Evolutionary conservation across 331 rosid genomes (phyloP), one percentile per base, ranked within the genome.

Genomic region (Cydonia oblonga): DNA sequence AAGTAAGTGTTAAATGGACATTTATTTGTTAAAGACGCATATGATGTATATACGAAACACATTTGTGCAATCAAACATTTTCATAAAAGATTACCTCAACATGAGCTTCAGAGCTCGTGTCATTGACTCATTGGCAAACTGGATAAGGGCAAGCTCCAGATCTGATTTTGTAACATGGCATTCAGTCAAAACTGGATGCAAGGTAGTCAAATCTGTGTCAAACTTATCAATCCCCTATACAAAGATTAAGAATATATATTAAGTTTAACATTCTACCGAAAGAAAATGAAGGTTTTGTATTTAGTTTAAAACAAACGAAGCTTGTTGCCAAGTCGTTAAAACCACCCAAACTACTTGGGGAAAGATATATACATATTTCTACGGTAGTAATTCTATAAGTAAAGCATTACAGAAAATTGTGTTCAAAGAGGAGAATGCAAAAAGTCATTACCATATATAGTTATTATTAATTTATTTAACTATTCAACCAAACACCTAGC

Each of bases 51-150:
- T 59, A 25, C 1, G 2, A 11, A 42, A 29, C 42, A 49, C 6
- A 69, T 32, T 61, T n/a, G 52, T 26, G 44, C 15, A 7, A 72
- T 28, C 19, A 28, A 46, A 58, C 26, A 4, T 1, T 49, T 52
- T 52, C 49, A 63, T 10, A 62, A 64, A 59, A 51, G 46, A 40
- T 80, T 85, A 93, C 97, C 93, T 89, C 89, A 54, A 93, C 79
- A 85, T 93, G 97, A 81, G 95, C 96, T 85, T 93, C 92, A 33
- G 97, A 93, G 82, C 97, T 93, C 74, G 90, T 90, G 80, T 87
- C 97, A 79, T 89, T 93, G 63, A 92, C 96, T 87, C 97, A 79
- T 89, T 93, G 63, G 93, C 96, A 86, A 69, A 93, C 80, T 90
- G 97, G 81, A 93, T 89, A 72, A 89, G 75, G 46, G 88, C 86